Base-by-base conservation (phyloP, 2,329 filamentous ascomycete genomes). In the Neospermospora avenae region DNA sequence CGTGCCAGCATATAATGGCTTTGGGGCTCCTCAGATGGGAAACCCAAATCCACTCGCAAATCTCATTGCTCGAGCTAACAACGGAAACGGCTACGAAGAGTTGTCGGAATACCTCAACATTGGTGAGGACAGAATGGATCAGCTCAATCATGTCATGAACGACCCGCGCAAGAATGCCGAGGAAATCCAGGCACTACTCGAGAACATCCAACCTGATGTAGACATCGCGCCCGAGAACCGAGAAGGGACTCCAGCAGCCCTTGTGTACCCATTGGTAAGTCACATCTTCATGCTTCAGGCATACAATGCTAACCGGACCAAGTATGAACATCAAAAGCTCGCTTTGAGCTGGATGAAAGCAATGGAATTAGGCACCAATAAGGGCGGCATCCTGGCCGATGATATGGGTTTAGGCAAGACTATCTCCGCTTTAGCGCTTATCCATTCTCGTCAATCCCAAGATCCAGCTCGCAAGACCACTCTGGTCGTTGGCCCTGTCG, bases 331-430 rank as follows among this genome's bases (percentile, higher is more conserved):
- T 69, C 93, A 97, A 71, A 87, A 90, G 67, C 77, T 93, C 18
- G 90, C 88, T 3, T 73, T 93, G 39, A 81, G 84, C 1, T 95
- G 90, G 90, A 83, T 95, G 76, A 85, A 85, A 68, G 81, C 83
- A 6, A 89, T 87, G 78, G 90, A 93, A 73, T 80, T 84, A 59
- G 85, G 89, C 8, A 80, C 77, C 2, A 85, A 86, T 56, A 91
- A 89, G 68, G 90, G 90, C 18, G 88, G 89, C 22, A 91, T 93
- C 58, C 77, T 93, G 24, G 88, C 87, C 0, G 89, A 91, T 68
- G 89, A 91, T 64, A 95, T 93, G 90, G 90, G 90, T 7, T 77
- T 93, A 11, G 90, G 90, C 7, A 93, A 95, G 74, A 93, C 90
- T 0, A 87, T 96, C 24, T 91, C 93, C 63, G 87, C 90, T 4